Conservation (phyloP, 208 protist species). For the Kentomonas sorsogonicus region DNA sequence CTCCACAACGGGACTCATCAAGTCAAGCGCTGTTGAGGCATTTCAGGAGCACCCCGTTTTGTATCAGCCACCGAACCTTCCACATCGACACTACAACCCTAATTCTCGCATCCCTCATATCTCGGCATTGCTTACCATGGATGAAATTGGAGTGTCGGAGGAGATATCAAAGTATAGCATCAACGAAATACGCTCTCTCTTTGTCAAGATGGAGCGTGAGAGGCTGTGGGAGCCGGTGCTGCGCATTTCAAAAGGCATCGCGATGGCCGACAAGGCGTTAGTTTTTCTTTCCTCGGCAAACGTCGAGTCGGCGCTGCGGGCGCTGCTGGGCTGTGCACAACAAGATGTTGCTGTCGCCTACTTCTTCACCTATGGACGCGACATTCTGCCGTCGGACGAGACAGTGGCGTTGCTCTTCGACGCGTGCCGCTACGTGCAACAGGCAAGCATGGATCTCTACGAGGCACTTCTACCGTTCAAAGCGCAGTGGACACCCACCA, state of each 20-base stretch:
- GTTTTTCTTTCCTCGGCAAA: slow-evolving; percentile 49
- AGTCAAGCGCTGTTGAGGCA: slow-evolving; percentile 26
- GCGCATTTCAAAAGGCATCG: slow-evolving; percentile 42
- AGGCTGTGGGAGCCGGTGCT: slow-evolving; percentile 59
- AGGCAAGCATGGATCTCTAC: slow-evolving; percentile 45
- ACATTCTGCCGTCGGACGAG: slow-evolving; percentile 61
- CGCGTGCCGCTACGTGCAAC: slow-evolving; percentile 30
- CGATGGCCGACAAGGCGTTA: slow-evolving; percentile 21
- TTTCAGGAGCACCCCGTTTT: slow-evolving; percentile 16
- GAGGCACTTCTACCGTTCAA: slow-evolving; percentile 38
- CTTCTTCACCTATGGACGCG: slow-evolving; percentile 51
- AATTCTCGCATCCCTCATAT: slow-evolving; percentile 33
- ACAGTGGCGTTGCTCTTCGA: slow-evolving; percentile 64
- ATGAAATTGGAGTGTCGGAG: slow-evolving; percentile 29
- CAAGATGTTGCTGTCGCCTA: slow-evolving; percentile 38
- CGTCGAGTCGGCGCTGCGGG: slow-evolving; percentile 45
- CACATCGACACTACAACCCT: slow-evolving; percentile 57
- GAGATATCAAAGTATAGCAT: slow-evolving; percentile 26
- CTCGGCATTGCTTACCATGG: slow-evolving; percentile 22
- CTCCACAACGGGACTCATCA: slow-evolving; percentile 10
- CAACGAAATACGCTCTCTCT: slow-evolving; percentile 45
- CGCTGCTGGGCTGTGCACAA: slow-evolving; percentile 35
- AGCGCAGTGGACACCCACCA: slow-evolving; percentile 42
- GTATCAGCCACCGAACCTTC: slow-evolving; percentile 42
- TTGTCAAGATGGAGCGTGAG: slow-evolving; percentile 49